Percentiles rank a stretch among this genome's conserved stretches.
Conservation (phyloP, 1,284 basidiomycete genomes). For the Trichosporon sp. region DNA sequence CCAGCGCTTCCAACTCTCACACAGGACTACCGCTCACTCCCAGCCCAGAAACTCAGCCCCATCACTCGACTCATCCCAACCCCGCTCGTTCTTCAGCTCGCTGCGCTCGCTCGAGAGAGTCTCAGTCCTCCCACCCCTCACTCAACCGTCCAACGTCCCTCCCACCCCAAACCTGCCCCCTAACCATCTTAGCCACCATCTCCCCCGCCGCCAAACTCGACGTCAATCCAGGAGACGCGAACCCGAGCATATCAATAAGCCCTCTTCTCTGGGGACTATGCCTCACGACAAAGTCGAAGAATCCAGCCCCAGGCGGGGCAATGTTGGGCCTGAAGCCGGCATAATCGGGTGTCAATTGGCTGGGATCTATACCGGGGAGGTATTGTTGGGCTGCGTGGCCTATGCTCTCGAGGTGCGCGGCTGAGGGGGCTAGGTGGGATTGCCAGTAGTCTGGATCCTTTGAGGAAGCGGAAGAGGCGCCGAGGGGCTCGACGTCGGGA, state of each 20-base stretch:
- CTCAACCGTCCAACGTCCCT: slow-evolving; percentile 5
- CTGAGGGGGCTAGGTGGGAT: slow-evolving; percentile 61
- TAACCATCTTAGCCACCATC: slow-evolving; percentile 48
- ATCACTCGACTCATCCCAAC: no score
- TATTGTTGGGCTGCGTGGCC: slow-evolving; percentile 58
- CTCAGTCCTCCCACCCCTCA: slow-evolving; percentile 17
- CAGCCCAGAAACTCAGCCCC: no score
- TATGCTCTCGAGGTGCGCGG: slow-evolving; percentile 61
- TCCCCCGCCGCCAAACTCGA: slow-evolving; percentile 52
- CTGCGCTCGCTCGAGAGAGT: background rate
- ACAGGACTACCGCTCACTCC: no score
- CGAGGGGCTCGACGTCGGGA: slow-evolving; percentile 86
- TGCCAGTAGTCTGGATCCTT: slow-evolving; percentile 69
- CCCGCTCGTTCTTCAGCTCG: background rate
- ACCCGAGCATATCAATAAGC: slow-evolving; percentile 50
- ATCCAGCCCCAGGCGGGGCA: slow-evolving; percentile 63
- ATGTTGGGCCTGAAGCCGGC: slow-evolving; percentile 89
- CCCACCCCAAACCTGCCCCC: slow-evolving; percentile 40
- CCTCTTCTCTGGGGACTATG: slow-evolving; percentile 39
- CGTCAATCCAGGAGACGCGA: slow-evolving; percentile 56
- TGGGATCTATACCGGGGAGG: slow-evolving; percentile 62
- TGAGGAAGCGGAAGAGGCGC: slow-evolving; percentile 53
- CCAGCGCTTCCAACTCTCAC: no score
- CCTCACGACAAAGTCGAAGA: slow-evolving; percentile 69
- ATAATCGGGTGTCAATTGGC: slow-evolving; percentile 77